Base-by-base conservation (phyloP, 441 rosid genomes). In the Pelargonium myrrhifolium region DNA sequence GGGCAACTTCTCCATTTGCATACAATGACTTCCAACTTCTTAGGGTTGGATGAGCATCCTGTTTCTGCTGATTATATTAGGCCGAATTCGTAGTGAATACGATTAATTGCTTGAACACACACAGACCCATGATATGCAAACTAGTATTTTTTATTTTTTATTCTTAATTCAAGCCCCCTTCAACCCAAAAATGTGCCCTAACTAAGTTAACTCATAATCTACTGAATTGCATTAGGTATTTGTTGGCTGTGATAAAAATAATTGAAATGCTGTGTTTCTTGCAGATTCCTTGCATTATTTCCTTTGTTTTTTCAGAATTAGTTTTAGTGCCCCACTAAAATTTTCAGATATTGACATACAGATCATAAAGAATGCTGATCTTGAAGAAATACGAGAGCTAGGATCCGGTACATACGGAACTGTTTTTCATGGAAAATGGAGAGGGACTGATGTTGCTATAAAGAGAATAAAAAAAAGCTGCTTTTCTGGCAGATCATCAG, bases 321-420 rank as follows among this genome's bases (percentile, higher is more conserved):
- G 43, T 43, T 65, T 45, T 3, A 40, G 28, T 14, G 20, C 66
- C 56, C 53, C 24, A 68, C 67, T 62, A 12, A 68, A 45, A 40
- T 21, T 40, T 15, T 62, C 55, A 53, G 15, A 64, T 76, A 9
- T 24, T 72, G 69, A 66, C 74, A 37, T 55, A 47, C 82, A 93
- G 97, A 86, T 86, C 21, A 87, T 93, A 61, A 90, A 82, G 78
- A 75, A 90, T 72, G 70, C 78, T 17, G 96, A 93, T 75, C 83
- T 93, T 65, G 97, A 90, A 87, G 98, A 93, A 68, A 65, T 85
- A 65, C 78, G 73, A 43, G 98, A 93, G 76, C 74, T 93, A 43
- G 98, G 98, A 55, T 89, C 97, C 0, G 98, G 98, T 40, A 93
- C 97, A 69, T 93, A 83, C 76, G 96, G 98, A 74, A 89, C 97